These are phyloP conservation scores for Catenaria anguillulae DNA, from an alignment of 371 early-diverging fungal genomes.

Conservation along the genomic window DNA sequence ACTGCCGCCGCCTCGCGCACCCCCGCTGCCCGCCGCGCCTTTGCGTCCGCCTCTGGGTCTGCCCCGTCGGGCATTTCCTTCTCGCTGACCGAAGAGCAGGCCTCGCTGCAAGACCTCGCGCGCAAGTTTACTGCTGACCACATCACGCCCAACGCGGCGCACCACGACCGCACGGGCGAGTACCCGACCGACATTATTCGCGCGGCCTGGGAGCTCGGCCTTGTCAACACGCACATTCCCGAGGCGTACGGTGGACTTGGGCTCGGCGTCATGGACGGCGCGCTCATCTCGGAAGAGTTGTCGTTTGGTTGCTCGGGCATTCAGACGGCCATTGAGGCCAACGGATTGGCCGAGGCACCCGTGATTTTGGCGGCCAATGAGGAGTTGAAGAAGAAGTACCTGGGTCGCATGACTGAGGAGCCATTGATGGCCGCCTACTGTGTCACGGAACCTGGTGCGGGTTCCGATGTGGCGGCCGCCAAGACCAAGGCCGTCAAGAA, in stretches of 20 bases:
- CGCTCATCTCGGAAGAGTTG: slow-evolving; percentile 69
- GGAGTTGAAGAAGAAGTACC: slow-evolving; percentile 71
- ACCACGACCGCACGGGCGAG: slow-evolving; percentile 85
- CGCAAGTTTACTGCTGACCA: slow-evolving; percentile 82
- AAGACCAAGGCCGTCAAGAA: slow-evolving; percentile 34
- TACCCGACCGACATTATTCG: slow-evolving; percentile 80
- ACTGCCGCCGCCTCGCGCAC: neutral
- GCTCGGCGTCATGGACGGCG: slow-evolving; percentile 62
- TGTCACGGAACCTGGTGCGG: slow-evolving; percentile 52
- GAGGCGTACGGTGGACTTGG: slow-evolving; percentile 73
- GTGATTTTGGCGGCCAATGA: slow-evolving; percentile 74
- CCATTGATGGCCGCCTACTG: slow-evolving; percentile 88
- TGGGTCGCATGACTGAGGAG: slow-evolving; percentile 86
- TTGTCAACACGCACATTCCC: slow-evolving; percentile 86
- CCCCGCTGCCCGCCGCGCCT: neutral
- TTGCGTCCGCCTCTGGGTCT: neutral
- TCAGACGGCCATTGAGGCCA: slow-evolving; percentile 93
- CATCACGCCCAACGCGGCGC: slow-evolving; percentile 83
- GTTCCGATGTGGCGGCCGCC: slow-evolving; percentile 35
- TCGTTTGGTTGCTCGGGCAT: slow-evolving; percentile 94
- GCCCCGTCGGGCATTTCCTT: slow-evolving; percentile 25
- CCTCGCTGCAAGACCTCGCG: slow-evolving; percentile 74
- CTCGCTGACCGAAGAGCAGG: slow-evolving; percentile 66
- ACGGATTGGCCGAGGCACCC: slow-evolving; percentile 77
- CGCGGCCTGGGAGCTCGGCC: slow-evolving; percentile 90